A percentile compares a stretch with the other conserved stretches of the same genome.
Conservation (phyloP, 257 asterid genomes). For the Nicotiana sylvestris region DNA sequence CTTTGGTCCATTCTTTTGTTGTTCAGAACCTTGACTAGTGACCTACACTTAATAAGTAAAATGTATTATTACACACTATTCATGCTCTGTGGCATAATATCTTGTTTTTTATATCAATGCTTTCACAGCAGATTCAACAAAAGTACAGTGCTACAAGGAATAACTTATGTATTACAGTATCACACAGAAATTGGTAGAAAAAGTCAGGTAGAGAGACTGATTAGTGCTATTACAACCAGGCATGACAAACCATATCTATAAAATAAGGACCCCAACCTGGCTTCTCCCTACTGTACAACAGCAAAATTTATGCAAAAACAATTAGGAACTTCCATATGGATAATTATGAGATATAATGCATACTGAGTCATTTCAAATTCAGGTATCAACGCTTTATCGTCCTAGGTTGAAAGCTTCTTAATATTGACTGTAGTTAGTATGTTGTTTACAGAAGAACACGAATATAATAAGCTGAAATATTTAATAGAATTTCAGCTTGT, state of each 20-base stretch:
- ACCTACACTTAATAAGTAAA: background rate
- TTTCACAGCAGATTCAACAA: background rate
- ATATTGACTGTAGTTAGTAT: background rate
- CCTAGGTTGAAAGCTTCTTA: background rate
- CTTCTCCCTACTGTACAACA: background rate
- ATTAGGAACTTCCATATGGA: slow-evolving; percentile 1
- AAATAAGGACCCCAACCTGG: background rate
- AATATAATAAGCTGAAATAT: slow-evolving; percentile 7
- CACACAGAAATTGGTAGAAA: background rate
- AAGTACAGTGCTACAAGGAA: background rate
- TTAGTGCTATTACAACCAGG: background rate
- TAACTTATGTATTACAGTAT: background rate
- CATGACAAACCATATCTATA: background rate
- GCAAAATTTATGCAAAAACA: background rate
- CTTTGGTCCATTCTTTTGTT: background rate
- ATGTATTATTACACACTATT: background rate
- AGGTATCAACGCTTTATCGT: background rate
- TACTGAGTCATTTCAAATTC: background rate
- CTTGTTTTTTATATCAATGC: background rate
- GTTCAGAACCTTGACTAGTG: background rate
- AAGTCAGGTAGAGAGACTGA: background rate
- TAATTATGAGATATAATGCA: background rate
- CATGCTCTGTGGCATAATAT: background rate
- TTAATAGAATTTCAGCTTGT: slow-evolving; percentile 5
- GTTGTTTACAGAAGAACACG: background rate